Conservation (phyloP, 2,329 filamentous ascomycete genomes). For the Colletotrichum salicis region DNA sequence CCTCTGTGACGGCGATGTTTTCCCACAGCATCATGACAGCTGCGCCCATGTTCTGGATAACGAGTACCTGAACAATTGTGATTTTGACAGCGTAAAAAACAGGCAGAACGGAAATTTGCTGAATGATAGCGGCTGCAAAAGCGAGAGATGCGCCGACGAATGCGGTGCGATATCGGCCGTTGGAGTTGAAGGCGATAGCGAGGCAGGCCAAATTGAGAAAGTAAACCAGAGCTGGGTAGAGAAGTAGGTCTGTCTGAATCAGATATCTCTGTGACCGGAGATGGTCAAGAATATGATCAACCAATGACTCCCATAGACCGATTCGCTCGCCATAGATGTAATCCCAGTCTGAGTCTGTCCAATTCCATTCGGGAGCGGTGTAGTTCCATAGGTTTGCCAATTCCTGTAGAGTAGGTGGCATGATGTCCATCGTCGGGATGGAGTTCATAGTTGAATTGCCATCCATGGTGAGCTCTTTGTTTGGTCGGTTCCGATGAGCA, state of each 20-base stretch:
- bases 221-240: background rate
- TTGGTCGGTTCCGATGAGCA: background rate
- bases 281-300: background rate
- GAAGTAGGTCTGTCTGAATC: background rate
- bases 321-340: background rate
- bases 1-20: conserved; percentile 22
- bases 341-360: background rate
- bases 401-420: background rate
- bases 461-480: too few relatives aligned
- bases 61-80: background rate
- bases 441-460: background rate
- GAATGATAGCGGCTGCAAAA: background rate
- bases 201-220: conserved; percentile 9
- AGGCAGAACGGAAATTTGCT: background rate
- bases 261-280: background rate
- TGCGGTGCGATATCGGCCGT: background rate
- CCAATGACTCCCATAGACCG: background rate
- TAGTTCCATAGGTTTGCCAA: background rate
- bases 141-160: background rate
- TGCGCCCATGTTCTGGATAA: conserved; percentile 15
- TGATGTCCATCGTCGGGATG: background rate
- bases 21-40: conserved; percentile 27
- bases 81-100: conserved; percentile 11
- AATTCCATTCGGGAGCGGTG: background rate
- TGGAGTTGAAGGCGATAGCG: conserved; percentile 10